phyloP scores from a whole-genome alignment of 495 filamentous ascomycete species.

The Aspergillus carlsbadensis region DNA sequence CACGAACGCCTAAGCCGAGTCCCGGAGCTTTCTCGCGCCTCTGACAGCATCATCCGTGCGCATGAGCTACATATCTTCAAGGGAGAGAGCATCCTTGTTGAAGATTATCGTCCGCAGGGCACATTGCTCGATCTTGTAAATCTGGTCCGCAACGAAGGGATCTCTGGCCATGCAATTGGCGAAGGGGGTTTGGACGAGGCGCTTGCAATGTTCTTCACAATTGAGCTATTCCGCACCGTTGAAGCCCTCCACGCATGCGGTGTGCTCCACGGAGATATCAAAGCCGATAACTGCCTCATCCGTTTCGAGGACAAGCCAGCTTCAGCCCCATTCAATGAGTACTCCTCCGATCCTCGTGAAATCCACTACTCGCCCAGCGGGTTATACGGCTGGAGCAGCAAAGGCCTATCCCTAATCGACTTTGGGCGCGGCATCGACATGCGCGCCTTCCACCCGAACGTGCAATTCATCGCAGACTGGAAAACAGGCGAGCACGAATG shows the following conservation, averaged over 20 bases:
- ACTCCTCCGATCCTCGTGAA: conserved; percentile 44
- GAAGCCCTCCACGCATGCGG: conserved; percentile 79
- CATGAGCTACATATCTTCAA: conserved; percentile 86
- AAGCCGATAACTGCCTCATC: conserved; percentile 91
- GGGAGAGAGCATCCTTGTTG: conserved; percentile 81
- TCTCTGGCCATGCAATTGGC: conserved; percentile 40
- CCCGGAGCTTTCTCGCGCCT: conserved; percentile 49
- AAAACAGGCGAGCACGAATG: conserved; percentile 80
- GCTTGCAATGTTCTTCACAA: conserved; percentile 89
- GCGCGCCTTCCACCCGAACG: conserved; percentile 70
- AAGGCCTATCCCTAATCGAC: conserved; percentile 86
- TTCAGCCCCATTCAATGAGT: conserved; percentile 28
- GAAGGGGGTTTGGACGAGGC: conserved; percentile 78
- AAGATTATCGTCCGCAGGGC: conserved; percentile 86
- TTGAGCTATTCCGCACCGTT: conserved; percentile 87
- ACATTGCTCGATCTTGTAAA: conserved; percentile 94
- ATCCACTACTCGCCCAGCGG: conserved; percentile 69
- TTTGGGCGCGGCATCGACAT: conserved; percentile 96
- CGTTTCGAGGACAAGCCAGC: conserved; percentile 61
- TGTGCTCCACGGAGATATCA: conserved; percentile 90
- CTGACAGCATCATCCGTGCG: conserved; percentile 72
- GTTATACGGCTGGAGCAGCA: conserved; percentile 70
- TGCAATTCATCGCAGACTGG: conserved; percentile 95
- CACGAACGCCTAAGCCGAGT: conserved; percentile 65
- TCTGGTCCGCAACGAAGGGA: conserved; percentile 65